Evolutionary conservation across 2,329 filamentous ascomycete species (phyloP), one percentile per base, ranked within the genome.

Genomic region (Alternaria sp.): DNA sequence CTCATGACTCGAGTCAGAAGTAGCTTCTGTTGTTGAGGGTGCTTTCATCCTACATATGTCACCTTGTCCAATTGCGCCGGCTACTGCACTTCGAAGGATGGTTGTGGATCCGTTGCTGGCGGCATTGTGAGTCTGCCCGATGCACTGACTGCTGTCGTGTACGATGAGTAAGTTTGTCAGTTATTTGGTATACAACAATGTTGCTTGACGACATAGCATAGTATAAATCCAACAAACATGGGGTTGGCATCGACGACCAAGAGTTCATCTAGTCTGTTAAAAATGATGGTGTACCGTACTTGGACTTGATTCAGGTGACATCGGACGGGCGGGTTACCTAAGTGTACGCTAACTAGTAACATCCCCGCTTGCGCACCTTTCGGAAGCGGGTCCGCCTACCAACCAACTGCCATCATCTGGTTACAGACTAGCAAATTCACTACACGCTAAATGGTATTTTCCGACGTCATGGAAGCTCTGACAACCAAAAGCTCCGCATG

Each of bases 401-500:
- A 39, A 39, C 34, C 20, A 39, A 39, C 34, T 14, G 9, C 32
- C n/a, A 32, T 20, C 18, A 18, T 18, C 24, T 28, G 41, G 41
- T 28, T 46, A 16, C 6, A 18, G 20, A 44, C 22, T 26, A 39
- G 51, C 44, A 49, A 20, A n/a, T 32, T 34, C 30, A 28, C 44
- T n/a, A 32, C 24, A 20, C 46, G 16, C 11, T 32, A 46, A 51
- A 39, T 32, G 38, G 46, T 51, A 20, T 24, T 7, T 22, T 20
- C n/a, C 18, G 22, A 59, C 57, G 57, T 59, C 44, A 59, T 51
- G 11, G 18, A 26, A 22, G 18, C 30, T 49, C 41, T 14, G 8
- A 38, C 30, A 24, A 51, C 22, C 28, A 24, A 43, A 26, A 16
- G 12, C 24, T 55, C 49, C 51, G 30, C 56, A 55, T 43, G 26